These are phyloP conservation scores for Tricladium varicosporioides DNA, from an alignment of 2,329 filamentous ascomycete genomes.

Conservation along the genomic window DNA sequence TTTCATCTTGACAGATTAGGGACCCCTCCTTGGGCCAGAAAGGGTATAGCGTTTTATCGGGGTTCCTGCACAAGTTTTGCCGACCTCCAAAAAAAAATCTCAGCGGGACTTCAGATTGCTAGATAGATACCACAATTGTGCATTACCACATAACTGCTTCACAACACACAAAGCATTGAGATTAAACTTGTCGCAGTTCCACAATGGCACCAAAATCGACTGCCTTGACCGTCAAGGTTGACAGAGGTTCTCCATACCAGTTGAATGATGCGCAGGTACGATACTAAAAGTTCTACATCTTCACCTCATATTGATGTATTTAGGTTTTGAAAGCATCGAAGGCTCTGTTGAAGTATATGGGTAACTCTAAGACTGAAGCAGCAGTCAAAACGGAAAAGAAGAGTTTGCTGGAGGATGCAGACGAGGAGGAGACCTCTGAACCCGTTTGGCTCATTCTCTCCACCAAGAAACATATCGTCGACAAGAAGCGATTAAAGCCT, in stretches of 20 bases:
- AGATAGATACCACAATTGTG: not conserved
- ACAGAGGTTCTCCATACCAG: slow-evolving; percentile 35
- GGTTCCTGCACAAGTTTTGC: not conserved
- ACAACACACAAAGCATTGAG: not conserved
- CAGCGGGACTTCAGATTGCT: not conserved
- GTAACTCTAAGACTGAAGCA: slow-evolving; percentile 51
- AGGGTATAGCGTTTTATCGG: not conserved
- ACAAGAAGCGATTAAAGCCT: slow-evolving; percentile 79
- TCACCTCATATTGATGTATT: slow-evolving; percentile 9
- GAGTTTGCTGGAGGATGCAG: slow-evolving; percentile 50
- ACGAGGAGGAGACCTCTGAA: slow-evolving; percentile 43
- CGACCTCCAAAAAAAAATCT: slow-evolving; percentile 3
- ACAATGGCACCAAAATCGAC: slow-evolving; percentile 31
- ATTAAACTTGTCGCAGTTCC: no score
- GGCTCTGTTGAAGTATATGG: slow-evolving; percentile 61
- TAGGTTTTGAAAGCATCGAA: slow-evolving; percentile 62
- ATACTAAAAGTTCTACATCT: not conserved
- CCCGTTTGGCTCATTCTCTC: slow-evolving; percentile 63
- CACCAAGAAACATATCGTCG: slow-evolving; percentile 64
- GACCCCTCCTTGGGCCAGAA: not conserved
- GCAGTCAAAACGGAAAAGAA: slow-evolving; percentile 47
- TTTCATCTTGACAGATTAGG: not conserved
- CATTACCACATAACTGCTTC: not conserved
- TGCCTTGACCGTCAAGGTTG: slow-evolving; percentile 33
- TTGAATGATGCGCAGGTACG: slow-evolving; percentile 33